A percentile compares a stretch with the other conserved stretches of the same genome.
These are phyloP conservation scores for Claviceps purpurea DNA, from an alignment of 2,329 filamentous ascomycete species.

Conservation along the genomic window DNA sequence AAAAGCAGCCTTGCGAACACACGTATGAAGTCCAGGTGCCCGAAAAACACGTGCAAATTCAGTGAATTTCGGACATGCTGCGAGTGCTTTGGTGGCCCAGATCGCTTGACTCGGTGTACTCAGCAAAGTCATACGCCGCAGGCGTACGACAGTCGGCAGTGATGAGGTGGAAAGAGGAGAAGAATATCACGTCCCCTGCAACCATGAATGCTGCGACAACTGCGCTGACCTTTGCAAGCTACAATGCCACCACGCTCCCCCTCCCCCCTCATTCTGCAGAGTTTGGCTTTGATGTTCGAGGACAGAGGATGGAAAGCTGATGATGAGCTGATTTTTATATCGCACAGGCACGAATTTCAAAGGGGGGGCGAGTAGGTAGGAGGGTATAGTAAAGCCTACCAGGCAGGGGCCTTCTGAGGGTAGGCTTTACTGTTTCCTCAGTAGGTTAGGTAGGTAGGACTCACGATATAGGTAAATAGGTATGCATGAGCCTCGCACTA, in stretches of 20 bases:
- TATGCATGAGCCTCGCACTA: no score
- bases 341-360: no score
- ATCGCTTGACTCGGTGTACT: slow-evolving; percentile 39
- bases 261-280: background rate
- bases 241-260: background rate
- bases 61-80: slow-evolving; percentile 36
- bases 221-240: slow-evolving; percentile 32
- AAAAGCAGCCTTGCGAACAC: no score
- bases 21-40: slow-evolving; percentile 23
- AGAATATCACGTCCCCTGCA: slow-evolving; percentile 27
- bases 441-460: no score
- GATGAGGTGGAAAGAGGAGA: slow-evolving; percentile 21
- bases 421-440: no score
- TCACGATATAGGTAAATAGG: no score
- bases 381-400: no score
- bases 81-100: slow-evolving; percentile 35
- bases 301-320: no score
- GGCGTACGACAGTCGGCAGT: slow-evolving; percentile 14
- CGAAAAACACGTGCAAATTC: slow-evolving; percentile 38
- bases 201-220: slow-evolving; percentile 38
- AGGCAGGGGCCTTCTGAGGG: no score
- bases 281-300: no score
- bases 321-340: no score
- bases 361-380: no score
- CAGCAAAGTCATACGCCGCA: slow-evolving; percentile 19